These are phyloP conservation scores for Exophiala bonariae DNA, from an alignment of 2,329 filamentous ascomycete genomes.

Conservation along the genomic window DNA sequence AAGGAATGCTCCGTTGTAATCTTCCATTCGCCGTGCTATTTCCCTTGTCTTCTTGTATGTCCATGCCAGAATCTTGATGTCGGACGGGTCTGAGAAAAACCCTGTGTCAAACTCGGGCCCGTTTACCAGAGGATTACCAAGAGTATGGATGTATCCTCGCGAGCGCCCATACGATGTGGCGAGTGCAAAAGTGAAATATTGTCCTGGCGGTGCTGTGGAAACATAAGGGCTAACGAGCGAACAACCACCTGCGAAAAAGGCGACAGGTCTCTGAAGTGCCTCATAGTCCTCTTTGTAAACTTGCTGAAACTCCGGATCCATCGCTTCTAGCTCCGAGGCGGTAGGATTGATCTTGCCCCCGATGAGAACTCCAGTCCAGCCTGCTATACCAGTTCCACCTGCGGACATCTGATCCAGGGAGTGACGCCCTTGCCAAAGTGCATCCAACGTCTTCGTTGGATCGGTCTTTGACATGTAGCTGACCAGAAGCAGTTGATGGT, in stretches of 20 bases:
- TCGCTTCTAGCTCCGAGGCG: constrained; percentile 49
- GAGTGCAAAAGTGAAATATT: constrained; percentile 55
- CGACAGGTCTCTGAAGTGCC: constrained; percentile 30
- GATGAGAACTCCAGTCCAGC: constrained; percentile 62
- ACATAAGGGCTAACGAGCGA: constrained; percentile 22
- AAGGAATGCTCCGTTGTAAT: constrained; percentile 47
- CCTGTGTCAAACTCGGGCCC: constrained; percentile 59
- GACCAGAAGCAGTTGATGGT: constrained; percentile 56
- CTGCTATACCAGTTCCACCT: constrained; percentile 31
- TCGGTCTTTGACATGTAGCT: constrained; percentile 51
- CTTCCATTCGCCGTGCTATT: constrained; percentile 56
- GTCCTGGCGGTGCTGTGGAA: too few relatives aligned
- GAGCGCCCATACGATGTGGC: constrained; percentile 64
- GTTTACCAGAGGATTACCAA: constrained; percentile 36
- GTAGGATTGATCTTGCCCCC: constrained; percentile 56
- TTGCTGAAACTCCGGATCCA: constrained; percentile 54
- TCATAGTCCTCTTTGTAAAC: constrained; percentile 58
- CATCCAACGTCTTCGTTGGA: constrained; percentile 54
- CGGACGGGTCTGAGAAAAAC: constrained; percentile 56
- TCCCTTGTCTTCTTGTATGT: constrained; percentile 67
- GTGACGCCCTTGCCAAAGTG: constrained; percentile 49
- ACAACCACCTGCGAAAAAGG: constrained; percentile 10
- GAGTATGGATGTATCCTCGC: constrained; percentile 62
- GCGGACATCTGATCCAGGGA: constrained; percentile 1
- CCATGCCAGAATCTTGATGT: constrained; percentile 61